These are phyloP conservation scores for Schwanniomyces yamadae DNA, from an alignment of 805 yeast genomes.

Conservation along the genomic window DNA sequence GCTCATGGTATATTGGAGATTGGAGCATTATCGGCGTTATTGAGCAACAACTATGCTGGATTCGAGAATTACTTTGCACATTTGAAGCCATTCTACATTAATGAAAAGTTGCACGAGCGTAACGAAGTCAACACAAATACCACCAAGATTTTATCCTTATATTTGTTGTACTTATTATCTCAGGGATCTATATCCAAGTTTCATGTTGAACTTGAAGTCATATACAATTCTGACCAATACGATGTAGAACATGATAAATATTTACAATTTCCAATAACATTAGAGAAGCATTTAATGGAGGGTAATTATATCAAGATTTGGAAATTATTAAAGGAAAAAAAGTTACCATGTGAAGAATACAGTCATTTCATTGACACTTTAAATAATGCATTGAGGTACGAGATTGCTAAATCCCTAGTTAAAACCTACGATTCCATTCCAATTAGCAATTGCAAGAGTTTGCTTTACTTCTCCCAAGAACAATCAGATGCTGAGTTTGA, in stretches of 20 bases:
- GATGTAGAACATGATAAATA: slow-evolving; percentile 65
- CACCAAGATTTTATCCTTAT: slow-evolving; percentile 70
- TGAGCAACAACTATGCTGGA: slow-evolving; percentile 55
- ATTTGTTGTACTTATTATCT: slow-evolving; percentile 72
- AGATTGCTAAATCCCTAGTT: slow-evolving; percentile 82
- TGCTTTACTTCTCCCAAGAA: slow-evolving; percentile 64
- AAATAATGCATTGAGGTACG: slow-evolving; percentile 75
- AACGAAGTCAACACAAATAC: slow-evolving; percentile 33
- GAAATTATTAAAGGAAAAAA: slow-evolving; percentile 61
- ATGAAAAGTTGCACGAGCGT: slow-evolving; percentile 39
- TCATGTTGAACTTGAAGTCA: slow-evolving; percentile 82
- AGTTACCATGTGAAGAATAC: slow-evolving; percentile 72
- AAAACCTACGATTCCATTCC: slow-evolving; percentile 76
- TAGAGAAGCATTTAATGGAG: slow-evolving; percentile 94
- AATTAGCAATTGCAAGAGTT: slow-evolving; percentile 73
- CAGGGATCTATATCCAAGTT: slow-evolving; percentile 84
- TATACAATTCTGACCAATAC: slow-evolving; percentile 51
- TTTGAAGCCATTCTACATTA: slow-evolving; percentile 73
- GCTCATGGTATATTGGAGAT: slow-evolving; percentile 83
- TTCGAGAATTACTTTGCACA: slow-evolving; percentile 74
- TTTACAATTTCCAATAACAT: slow-evolving; percentile 78
- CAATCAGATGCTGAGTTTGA: slow-evolving; percentile 34
- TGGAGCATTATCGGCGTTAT: slow-evolving; percentile 80
- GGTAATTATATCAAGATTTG: slow-evolving; percentile 93
- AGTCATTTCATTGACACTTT: slow-evolving; percentile 73